Conservation (phyloP, 257 asterid species). For the Jacaranda mimosifolia region DNA sequence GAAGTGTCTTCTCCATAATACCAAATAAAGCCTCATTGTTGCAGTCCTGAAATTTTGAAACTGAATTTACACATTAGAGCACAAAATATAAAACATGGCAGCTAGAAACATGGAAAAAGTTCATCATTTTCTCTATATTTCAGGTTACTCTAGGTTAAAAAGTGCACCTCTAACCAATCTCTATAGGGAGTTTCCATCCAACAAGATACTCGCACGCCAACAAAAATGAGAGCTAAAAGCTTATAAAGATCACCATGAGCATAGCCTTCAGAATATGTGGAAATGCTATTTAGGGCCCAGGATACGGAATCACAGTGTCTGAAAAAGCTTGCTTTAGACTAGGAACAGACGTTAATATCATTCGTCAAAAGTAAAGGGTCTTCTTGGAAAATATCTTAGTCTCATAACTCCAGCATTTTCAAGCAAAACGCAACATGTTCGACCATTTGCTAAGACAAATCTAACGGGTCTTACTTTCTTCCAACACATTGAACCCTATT, state of each 20-base stretch:
- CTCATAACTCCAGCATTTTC: not conserved
- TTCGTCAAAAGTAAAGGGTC: not conserved
- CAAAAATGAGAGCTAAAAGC: constrained; percentile 6
- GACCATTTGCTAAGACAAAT: not conserved
- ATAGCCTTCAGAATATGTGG: constrained; percentile 2
- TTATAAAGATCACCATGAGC: not conserved
- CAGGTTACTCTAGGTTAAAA: not conserved
- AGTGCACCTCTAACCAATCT: constrained; percentile 14
- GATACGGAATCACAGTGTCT: not conserved
- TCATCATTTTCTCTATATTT: not conserved
- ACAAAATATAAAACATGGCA: constrained; percentile 8
- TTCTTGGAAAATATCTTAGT: not conserved
- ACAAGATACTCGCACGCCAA: constrained; percentile 6
- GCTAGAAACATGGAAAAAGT: constrained; percentile 17
- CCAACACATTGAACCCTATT: not conserved
- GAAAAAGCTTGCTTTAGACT: not conserved
- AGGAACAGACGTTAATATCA: not conserved
- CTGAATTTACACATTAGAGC: constrained; percentile 30
- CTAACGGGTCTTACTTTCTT: not conserved
- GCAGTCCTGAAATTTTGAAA: constrained; percentile 58
- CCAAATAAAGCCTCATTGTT: constrained; percentile 79
- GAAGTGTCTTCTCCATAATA: constrained; percentile 93
- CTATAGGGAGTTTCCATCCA: constrained; percentile 1
- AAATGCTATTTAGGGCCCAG: not conserved
- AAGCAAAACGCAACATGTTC: not conserved